These are phyloP conservation scores for Ophiostoma australiae DNA, from an alignment of 2,329 filamentous ascomycete genomes.

Conservation along the genomic window DNA sequence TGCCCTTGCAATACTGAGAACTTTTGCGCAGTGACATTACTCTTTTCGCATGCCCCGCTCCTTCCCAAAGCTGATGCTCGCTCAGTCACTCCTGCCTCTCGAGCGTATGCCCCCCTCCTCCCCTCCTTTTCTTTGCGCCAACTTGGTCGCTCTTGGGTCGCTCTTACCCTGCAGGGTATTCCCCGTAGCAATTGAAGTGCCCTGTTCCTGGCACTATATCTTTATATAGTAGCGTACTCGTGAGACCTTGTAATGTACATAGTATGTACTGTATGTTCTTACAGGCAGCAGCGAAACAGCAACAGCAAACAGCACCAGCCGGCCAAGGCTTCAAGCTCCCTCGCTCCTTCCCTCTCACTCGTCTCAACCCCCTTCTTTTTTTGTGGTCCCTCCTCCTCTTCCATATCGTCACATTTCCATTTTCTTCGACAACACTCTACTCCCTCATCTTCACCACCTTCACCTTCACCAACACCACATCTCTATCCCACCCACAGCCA, in stretches of 20 bases:
- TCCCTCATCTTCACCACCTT: background rate
- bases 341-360: conserved; percentile 20
- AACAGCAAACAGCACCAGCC: conserved; percentile 7
- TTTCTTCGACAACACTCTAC: conserved; percentile 14
- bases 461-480: background rate
- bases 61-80: conserved; percentile 12
- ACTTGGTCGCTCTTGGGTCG: background rate
- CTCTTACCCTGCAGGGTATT: background rate
- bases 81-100: conserved; percentile 5
- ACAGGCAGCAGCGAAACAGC: background rate
- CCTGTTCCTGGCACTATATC: background rate
- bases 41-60: conserved; percentile 17
- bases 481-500: conserved; percentile 8
- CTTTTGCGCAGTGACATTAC: background rate
- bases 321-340: conserved; percentile 23
- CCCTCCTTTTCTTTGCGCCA: conserved; percentile 21
- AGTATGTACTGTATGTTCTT: no score
- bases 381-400: conserved; percentile 15
- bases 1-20: background rate
- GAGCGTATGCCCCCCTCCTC: conserved; percentile 15
- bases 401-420: conserved; percentile 16
- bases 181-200: background rate
- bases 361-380: conserved; percentile 18
- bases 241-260: no score
- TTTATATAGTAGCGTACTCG: background rate